Evolutionary conservation across 768 basidiomycete species (phyloP), one percentile per base, ranked within the genome.

Genomic region (Scleroderma bovista): DNA sequence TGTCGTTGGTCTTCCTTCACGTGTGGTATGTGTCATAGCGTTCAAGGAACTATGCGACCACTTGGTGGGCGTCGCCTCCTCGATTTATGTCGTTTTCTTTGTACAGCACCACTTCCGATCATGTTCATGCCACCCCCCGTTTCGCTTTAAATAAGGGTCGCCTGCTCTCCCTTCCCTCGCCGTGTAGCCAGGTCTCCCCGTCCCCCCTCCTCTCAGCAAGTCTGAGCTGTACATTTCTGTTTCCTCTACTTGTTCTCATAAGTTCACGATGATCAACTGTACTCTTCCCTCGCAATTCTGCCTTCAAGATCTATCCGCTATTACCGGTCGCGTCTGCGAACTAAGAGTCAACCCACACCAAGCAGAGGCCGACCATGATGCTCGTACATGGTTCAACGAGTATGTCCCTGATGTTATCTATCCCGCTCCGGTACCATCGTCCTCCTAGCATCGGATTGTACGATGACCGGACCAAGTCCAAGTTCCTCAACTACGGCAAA

Each of bases 401-500:
- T 65, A 24, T 43, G 65, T 24, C 17, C 24, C 9, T 42, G 29
- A 9, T 1, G 2, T n/a, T 15, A 20, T 31, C 10, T 11, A 29
- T 19, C 17, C 37, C 19, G 3, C 23, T 23, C 17, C 36, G 23
- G 29, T 31, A 2, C 19, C 22, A 8, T 32, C 31, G 13, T 15
- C 13, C 7, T n/a, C 51, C 15, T 32, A 71, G 69, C 46, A 58
- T 64, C 41, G 47, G 51, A n/a, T 52, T 72, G 48, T 72, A 71
- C 57, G 57, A 68, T 46, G 66, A 68, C 46, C 55, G 57, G 47
- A 70, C 64, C 55, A 61, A 63, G 52, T 63, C 52, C 51, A 63
- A 62, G 44, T 71, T 71, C 40, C 37, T 71, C 20, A 64, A 69
- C 55, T 70, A 71, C 20, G 64, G 68, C 23, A 67, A 67, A 57